phyloP scores from a whole-genome alignment of 768 basidiomycete genomes.

The Hygrophoropsis aurantiaca region DNA sequence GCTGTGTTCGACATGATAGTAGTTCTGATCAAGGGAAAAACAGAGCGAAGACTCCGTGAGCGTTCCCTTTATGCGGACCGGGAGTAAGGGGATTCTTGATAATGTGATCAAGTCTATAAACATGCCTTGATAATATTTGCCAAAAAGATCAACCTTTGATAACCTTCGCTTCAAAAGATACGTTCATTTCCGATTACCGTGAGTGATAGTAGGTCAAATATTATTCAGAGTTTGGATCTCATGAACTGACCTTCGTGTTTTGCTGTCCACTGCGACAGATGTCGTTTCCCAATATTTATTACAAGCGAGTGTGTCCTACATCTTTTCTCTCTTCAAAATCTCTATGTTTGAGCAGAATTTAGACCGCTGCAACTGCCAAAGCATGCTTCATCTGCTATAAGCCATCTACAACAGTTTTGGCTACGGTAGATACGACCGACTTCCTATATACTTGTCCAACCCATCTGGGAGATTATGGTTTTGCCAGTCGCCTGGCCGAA shows the following conservation, averaged over 20 bases:
- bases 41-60: not conserved
- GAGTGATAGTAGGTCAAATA: too few relatives aligned
- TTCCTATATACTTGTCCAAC: conserved; percentile 81
- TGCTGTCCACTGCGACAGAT: too few relatives aligned
- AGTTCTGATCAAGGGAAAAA: conserved; percentile 12
- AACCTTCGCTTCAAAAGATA: not conserved
- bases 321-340: conserved; percentile 3
- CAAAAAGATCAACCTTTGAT: conserved; percentile 5
- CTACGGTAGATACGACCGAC: conserved; percentile 79
- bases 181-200: not conserved
- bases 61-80: conserved; percentile 1
- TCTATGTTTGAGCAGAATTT: conserved; percentile 4
- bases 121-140: not conserved
- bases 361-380: conserved; percentile 79
- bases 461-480: conserved; percentile 81
- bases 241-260: too few relatives aligned
- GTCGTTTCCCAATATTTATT: conserved; percentile 85
- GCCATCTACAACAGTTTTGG: conserved; percentile 81
- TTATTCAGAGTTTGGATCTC: too few relatives aligned
- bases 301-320: conserved; percentile 69
- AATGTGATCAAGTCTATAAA: conserved; percentile 8
- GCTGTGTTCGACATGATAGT: conserved; percentile 66
- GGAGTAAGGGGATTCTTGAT: not conserved
- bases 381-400: conserved; percentile 79
- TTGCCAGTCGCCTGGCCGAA: conserved; percentile 56